Evolutionary conservation across 1,139 yeast species (phyloP).

Genomic region (Yamadazyma jaroonii): DNA sequence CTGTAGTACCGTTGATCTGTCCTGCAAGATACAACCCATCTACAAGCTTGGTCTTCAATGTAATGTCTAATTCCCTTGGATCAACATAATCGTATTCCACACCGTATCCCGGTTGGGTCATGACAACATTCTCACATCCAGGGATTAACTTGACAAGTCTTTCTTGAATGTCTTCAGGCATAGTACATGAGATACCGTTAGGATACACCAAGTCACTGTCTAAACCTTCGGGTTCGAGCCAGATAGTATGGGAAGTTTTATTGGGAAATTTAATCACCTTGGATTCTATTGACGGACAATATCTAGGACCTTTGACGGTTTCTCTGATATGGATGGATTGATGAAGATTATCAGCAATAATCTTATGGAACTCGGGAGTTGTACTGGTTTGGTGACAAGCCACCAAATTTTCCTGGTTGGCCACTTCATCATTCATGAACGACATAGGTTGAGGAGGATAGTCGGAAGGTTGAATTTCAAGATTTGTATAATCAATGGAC

Average conservation of each 20-base stretch:
- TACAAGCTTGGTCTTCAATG: slow-evolving; percentile 79
- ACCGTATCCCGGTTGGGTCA: slow-evolving; percentile 96
- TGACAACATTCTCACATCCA: slow-evolving; percentile 83
- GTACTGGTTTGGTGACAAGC: slow-evolving; percentile 79
- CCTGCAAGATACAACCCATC: slow-evolving; percentile 88
- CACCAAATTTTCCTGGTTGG: slow-evolving; percentile 55
- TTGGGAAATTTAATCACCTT: slow-evolving; percentile 80
- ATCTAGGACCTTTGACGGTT: slow-evolving; percentile 94
- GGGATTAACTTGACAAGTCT: slow-evolving; percentile 73
- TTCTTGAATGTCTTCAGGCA: slow-evolving; percentile 92
- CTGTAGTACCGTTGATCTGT: slow-evolving; percentile 98
- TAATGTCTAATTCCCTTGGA: slow-evolving; percentile 77
- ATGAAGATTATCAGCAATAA: slow-evolving; percentile 68
- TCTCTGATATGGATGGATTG: slow-evolving; percentile 88
- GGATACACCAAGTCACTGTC: slow-evolving; percentile 87
- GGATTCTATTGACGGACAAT: slow-evolving; percentile 95
- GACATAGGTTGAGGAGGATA: slow-evolving; percentile 87
- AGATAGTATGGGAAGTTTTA: slow-evolving; percentile 72
- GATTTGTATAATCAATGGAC: slow-evolving; percentile 62
- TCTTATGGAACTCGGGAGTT: slow-evolving; percentile 67
- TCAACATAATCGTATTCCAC: slow-evolving; percentile 97
- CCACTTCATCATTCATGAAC: slow-evolving; percentile 66
- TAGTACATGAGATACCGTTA: slow-evolving; percentile 91
- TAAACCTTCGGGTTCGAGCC: slow-evolving; percentile 97
- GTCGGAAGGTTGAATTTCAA: slow-evolving; percentile 76